Conservation (phyloP, 495 filamentous ascomycete species). For the Recurvomyces mirabilis region DNA sequence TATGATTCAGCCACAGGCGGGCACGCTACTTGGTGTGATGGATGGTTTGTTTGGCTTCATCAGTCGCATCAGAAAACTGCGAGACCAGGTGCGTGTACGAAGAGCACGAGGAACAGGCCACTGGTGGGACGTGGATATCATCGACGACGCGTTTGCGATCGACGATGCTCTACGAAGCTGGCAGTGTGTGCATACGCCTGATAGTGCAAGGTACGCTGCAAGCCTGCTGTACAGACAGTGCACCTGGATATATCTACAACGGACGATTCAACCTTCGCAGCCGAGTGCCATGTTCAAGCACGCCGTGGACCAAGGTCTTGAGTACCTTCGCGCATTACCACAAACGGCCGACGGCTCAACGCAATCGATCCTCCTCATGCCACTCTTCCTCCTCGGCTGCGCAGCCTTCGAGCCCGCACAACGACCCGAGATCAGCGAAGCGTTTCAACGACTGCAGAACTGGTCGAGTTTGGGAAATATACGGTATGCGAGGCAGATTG, state of each 20-base stretch:
- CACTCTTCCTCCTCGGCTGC: slow-evolving; percentile 78
- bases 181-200: slow-evolving; percentile 57
- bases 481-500: slow-evolving; percentile 58
- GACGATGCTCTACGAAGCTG: slow-evolving; percentile 66
- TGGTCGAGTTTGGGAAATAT: slow-evolving; percentile 78
- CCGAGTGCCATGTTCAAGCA: slow-evolving; percentile 45
- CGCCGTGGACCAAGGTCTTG: slow-evolving; percentile 70
- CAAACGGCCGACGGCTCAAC: slow-evolving; percentile 39
- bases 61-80: slow-evolving; percentile 65
- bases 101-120: slow-evolving; percentile 53
- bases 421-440: slow-evolving; percentile 55
- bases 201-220: slow-evolving; percentile 62
- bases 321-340: slow-evolving; percentile 51
- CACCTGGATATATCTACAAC: slow-evolving; percentile 81
- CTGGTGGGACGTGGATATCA: slow-evolving; percentile 59
- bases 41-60: slow-evolving; percentile 77
- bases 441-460: slow-evolving; percentile 57
- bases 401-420: slow-evolving; percentile 63
- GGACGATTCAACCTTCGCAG: slow-evolving; percentile 68
- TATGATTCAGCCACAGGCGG: slow-evolving; percentile 62
- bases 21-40: slow-evolving; percentile 70
- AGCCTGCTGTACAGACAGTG: slow-evolving; percentile 79
- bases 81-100: slow-evolving; percentile 62
- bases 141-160: slow-evolving; percentile 67
- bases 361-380: slow-evolving; percentile 78